Evolutionary conservation across 306 rosid genomes (phyloP), one percentile per base, ranked within the genome.

Genomic region (Fragaria vesca): DNA sequence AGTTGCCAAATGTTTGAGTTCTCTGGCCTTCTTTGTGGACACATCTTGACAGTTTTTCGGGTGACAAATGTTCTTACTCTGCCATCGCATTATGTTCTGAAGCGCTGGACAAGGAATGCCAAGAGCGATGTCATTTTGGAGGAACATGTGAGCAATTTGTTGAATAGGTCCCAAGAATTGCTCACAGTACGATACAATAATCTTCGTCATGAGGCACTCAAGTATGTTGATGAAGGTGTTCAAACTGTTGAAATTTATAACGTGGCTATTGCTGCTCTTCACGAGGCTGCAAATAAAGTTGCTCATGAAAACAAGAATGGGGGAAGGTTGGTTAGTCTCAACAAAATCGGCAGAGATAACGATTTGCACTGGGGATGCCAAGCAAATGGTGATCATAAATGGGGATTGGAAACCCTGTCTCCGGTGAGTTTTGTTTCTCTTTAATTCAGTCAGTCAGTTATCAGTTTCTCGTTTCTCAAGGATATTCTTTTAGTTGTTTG

Each of bases 51-150:
- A 18, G 83, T 79, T 52, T 83, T 79, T 79, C 73, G 83, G 83
- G 86, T 83, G 72, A 79, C 78, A 34, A 83, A 83, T 79, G 75
- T 76, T 71, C 86, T 79, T 68, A 83, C 81, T 54, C 79, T 83
- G 46, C 86, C 86, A 46, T 71, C 79, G 66, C 86, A 61, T 71
- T 79, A 46, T 76, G 58, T 83, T 57, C 43, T 83, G 26, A 83
- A 79, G 76, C 79, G 81, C 8, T 83, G 83, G 86, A 79, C 83
- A 12, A 83, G 83, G 75, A 83, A 75, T 46, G 86, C 86, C 75
- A 79, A 79, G 76, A 83, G 86, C 52, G 81, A 77, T 76, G 72
- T 83, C 80, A 26, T 75, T 28, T 75, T 83, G 58, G 78, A 75
- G 69, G 83, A 76, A 54, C 75, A 34, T 65, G 63, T 66, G 52